Percentiles rank a stretch among this genome's conserved stretches.
phyloP scores from a whole-genome alignment of 108 stramenopile genomes.

The Chaetoceros muelleri region DNA sequence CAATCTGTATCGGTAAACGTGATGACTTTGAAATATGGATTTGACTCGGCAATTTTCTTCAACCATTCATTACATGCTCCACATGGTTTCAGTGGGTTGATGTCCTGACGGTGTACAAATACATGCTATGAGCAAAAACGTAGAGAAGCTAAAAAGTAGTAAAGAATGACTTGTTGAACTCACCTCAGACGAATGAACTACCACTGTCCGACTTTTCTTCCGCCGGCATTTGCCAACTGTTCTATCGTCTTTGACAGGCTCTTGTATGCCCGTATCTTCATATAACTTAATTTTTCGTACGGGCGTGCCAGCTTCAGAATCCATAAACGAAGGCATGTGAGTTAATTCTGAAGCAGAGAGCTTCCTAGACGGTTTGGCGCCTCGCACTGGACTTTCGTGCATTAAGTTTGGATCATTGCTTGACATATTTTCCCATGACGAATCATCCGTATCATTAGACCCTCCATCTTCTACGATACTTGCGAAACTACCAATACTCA shows the following conservation, averaged over 20 bases:
- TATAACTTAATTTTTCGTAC: slow-evolving; percentile 1
- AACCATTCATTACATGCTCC: slow-evolving; percentile 97
- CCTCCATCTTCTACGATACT: slow-evolving; percentile 27
- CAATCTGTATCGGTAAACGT: slow-evolving; percentile 89
- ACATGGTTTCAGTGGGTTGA: slow-evolving; percentile 92
- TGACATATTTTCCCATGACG: too few species aligned
- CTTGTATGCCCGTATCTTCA: slow-evolving; percentile 1
- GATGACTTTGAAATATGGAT: slow-evolving; percentile 89
- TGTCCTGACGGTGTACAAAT: slow-evolving; percentile 23
- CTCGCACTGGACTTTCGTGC: too few species aligned
- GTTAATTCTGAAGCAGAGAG: too few species aligned
- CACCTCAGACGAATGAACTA: slow-evolving; percentile 12
- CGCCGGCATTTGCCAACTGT: background rate
- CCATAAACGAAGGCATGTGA: too few species aligned
- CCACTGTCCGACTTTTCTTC: slow-evolving; percentile 9
- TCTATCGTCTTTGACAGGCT: background rate
- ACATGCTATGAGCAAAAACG: background rate
- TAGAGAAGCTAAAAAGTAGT: background rate
- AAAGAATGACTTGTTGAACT: background rate
- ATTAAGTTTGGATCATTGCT: too few species aligned
- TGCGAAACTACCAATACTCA: slow-evolving; percentile 28
- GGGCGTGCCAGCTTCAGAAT: background rate
- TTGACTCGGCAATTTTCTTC: slow-evolving; percentile 93
- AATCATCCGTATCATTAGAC: slow-evolving; percentile 18
- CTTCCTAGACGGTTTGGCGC: too few species aligned